Conservation (phyloP, 208 protist species). For the Leishmania gerbilli region DNA sequence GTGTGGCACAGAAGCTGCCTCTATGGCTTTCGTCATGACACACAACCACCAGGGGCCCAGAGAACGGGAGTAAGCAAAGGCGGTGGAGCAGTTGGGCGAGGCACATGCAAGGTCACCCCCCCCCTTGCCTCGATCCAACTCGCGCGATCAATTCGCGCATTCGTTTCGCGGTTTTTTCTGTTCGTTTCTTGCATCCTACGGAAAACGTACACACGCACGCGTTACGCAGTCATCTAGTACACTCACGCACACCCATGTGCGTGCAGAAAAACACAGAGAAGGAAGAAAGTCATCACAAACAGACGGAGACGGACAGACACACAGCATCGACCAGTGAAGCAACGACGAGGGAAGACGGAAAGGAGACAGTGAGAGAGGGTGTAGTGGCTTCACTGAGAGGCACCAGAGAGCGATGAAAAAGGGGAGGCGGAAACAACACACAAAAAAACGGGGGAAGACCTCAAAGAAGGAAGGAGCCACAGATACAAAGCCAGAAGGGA, state of each 20-base stretch:
- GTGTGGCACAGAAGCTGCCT: not conserved
- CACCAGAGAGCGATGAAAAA: not conserved
- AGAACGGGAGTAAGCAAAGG: not conserved
- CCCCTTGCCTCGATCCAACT: not conserved
- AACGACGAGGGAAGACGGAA: not conserved
- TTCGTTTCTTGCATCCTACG: not conserved
- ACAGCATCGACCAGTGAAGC: not conserved
- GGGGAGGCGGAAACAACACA: not conserved
- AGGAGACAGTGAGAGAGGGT: not conserved
- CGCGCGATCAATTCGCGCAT: not conserved
- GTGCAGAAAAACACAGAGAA: constrained; percentile 8
- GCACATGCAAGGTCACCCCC: not conserved
- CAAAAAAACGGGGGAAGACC: not conserved
- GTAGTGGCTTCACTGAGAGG: not conserved
- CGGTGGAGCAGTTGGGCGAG: not conserved
- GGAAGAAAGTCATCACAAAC: constrained; percentile 10
- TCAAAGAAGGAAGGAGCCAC: not conserved
- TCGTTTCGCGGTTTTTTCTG: not conserved
- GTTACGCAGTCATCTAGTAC: constrained; percentile 3
- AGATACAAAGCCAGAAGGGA: not conserved
- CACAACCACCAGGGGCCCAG: no score
- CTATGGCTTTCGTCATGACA: not conserved
- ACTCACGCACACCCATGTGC: not conserved
- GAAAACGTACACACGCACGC: not conserved
- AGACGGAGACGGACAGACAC: constrained; percentile 5